Evolutionary conservation across 2,329 filamentous ascomycete genomes (phyloP), one percentile per base, ranked within the genome.

Genomic region (Monilinia polystroma): DNA sequence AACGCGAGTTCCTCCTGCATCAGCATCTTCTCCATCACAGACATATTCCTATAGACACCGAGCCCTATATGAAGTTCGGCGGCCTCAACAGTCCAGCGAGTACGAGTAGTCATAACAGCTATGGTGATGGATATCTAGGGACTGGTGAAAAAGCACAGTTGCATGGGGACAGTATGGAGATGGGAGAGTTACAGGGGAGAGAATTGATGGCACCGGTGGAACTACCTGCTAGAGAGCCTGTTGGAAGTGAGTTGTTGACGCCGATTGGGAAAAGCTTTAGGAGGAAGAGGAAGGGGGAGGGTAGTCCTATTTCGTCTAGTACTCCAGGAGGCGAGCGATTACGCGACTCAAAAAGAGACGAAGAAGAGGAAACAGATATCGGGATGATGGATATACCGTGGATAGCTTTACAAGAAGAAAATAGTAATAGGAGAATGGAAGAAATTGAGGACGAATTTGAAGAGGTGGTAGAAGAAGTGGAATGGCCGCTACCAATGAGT

Each of bases 221-320:
- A 66, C 32, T 75, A n/a, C 70, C 72, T 4, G 72, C 71, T 14
- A 23, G 63, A 6, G 72, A 75, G 52, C 72, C 73, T 2, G 73
- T 75, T 12, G 72, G 69, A 18, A 66, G 26, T 51, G 72, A 75
- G 54, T n/a, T 74, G 7, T 65, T 66, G 20, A 72, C 68, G 4
- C 70, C 72, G 7, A 68, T 63, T 43, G 65, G 65, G 43, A 66
- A 54, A 3, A 64, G 51, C 14, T 20, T 41, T 0, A 58, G 7
- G 54, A 65, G 45, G 23, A 65, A 43, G 35, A 45, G 10, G 38
- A 56, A 52, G n/a, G 23, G 20, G n/a, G 23, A 49, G 45, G 7
- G 6, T 1, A 35, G 26, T 35, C 43, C 26, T 3, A 20, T 18
- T n/a, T 60, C 43, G 12, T 29, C 29, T 18, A n/a, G 4, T 23